phyloP scores from a whole-genome alignment of 1,284 basidiomycete genomes.

The Ceratobasidium sp. region DNA sequence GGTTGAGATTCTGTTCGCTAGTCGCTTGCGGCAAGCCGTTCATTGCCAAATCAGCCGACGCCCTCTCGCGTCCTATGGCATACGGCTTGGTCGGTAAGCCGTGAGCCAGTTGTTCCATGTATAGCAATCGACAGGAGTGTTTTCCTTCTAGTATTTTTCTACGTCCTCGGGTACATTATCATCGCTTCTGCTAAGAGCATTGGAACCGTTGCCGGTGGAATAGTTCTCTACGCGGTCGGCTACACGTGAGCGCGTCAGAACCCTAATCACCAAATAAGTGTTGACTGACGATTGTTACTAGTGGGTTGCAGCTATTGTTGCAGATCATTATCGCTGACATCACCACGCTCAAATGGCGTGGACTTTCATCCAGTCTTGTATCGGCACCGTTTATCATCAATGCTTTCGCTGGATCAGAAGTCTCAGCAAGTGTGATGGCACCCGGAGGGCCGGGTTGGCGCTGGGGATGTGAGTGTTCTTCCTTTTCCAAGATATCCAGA shows the following conservation, averaged over 20 bases:
- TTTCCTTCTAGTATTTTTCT: constrained; percentile 35
- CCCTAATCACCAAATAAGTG: not conserved
- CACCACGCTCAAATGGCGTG: constrained; percentile 64
- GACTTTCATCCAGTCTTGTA: constrained; percentile 58
- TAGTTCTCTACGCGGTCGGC: constrained; percentile 46
- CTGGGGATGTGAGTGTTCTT: constrained; percentile 65
- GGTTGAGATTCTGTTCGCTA: constrained; percentile 57
- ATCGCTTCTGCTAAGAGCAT: constrained; percentile 60
- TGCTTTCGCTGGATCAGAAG: constrained; percentile 61
- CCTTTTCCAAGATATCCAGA: not conserved
- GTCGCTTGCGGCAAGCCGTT: constrained; percentile 65
- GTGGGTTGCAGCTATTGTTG: constrained; percentile 60
- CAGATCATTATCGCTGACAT: constrained; percentile 63
- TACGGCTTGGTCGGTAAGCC: constrained; percentile 57
- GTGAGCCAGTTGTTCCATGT: not conserved
- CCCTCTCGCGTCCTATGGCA: constrained; percentile 52
- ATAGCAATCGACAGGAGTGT: constrained; percentile 23
- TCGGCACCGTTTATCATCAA: constrained; percentile 59
- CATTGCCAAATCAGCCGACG: constrained; percentile 64
- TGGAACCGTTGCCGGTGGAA: constrained; percentile 59
- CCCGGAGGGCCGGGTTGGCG: constrained; percentile 57
- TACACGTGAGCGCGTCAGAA: constrained; percentile 52
- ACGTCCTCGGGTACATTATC: constrained; percentile 55
- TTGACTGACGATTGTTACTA: constrained; percentile 48
- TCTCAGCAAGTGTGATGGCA: constrained; percentile 59